Evolutionary conservation across 2,329 filamentous ascomycete species (phyloP), one percentile per base, ranked within the genome.

Genomic region (Alternaria sp.): DNA sequence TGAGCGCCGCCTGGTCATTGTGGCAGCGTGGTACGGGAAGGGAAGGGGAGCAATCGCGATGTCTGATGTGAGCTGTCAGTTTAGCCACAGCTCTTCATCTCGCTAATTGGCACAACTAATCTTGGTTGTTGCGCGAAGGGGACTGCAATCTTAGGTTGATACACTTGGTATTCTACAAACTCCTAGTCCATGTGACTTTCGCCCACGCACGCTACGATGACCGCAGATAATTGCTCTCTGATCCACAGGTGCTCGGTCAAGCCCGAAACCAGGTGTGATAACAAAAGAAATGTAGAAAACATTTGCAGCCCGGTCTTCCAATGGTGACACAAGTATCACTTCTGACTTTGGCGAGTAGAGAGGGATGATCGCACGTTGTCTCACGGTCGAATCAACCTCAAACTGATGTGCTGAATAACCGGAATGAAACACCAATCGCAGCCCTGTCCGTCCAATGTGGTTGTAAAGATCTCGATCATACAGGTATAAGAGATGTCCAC

Each of bases 1-100:
- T 49, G 32, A 51, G 57, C 51, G 52, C 58, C 63, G 51, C 49
- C 41, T 57, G 61, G 51, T 69, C 62, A 61, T 65, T 22, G 39
- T 55, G 39, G 42, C 34, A 43, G 28, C n/a, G 44, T 58, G 51
- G 34, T 51, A 54, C 44, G 38, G 43, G 18, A 43, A n/a, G 11
- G 43, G 26, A 43, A 14, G 11, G 5, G 54, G 52, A 39, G 56
- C 47, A 47, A 54, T 51, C 47, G 54, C 34, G 20, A 32, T 20
- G 16, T 59, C 56, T 56, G 51, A 62, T 58, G 56, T 57, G 47
- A 61, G 48, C 39, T 61, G 42, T 49, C 56, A 51, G 41, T 63
- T 57, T 59, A 57, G 36, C 51, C 56, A 58, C 46, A 39, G 24
- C 11, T 44, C 20, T 42, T 65, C 61, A 61, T 69, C 62, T 63